Evolutionary conservation across 768 basidiomycete genomes (phyloP), one percentile per base, ranked within the genome.

Genomic region (Mycena sanguinolenta): DNA sequence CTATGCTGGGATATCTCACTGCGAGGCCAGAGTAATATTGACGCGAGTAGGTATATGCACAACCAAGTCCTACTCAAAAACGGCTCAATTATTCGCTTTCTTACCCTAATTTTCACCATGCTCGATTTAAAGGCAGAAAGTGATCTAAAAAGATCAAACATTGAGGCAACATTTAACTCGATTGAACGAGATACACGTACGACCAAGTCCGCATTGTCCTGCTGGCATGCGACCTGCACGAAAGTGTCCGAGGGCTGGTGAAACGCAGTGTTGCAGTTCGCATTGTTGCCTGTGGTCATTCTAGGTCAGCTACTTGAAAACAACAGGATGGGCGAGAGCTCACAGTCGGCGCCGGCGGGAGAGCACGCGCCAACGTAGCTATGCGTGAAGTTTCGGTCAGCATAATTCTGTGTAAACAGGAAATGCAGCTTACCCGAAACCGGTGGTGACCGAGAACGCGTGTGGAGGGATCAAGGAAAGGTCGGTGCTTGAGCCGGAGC

Each of bases 141-240:
- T 63, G 62, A 63, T 63, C 62, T 63, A 27, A n/a, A n/a, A n/a
- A n/a, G 44, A 25, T 39, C 27, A 55, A 27, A 38, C 38, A 25
- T 39, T 53, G n/a, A 53, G 55, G 34, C 19, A 17, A 49, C 39
- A 49, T 34, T 38, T 6, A 10, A 39, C 25, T 16, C 23, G 52
- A n/a, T 25, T 32, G 13, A 42, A 58, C 17, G 53, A 28, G 34
- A 67, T 36, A n/a, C n/a, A 25, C 46, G n/a, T 53, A 69, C 62
- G 42, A 38, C 68, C 60, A 69, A 63, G 55, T 69, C 39, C 25
- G 81, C 82, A 71, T 83, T 73, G 64, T 81, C 68, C 9, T 28
- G 58, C 63, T 81, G 80, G 70, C 82, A 83, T 4, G 79, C 75
- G 6, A 79, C 78, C 70, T 82, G 82, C 30, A 79, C 81, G 16